Base-by-base conservation (phyloP, 352 stramenopile species). In the Pythium apleroticum region DNA sequence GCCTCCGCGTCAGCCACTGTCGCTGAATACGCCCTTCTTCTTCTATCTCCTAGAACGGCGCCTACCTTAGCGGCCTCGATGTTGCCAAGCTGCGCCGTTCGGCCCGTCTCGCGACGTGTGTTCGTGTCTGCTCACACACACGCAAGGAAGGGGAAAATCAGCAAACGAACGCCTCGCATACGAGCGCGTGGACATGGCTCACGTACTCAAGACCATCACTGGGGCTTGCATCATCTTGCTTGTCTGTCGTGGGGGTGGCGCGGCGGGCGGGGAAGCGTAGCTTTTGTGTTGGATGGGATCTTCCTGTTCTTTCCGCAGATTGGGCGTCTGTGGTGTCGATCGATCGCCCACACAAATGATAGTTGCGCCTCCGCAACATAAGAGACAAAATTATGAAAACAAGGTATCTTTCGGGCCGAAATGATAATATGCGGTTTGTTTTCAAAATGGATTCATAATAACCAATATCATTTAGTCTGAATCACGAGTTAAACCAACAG, bases 61-160 rank as follows among this genome's bases (percentile, higher is more conserved):
- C 60, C 60, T 41, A 78, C 84, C 77, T 98, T 98, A 41, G 97
- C 97, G 22, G 97, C 97, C 57, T 96, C 77, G 67, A 99, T 99
- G 82, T 99, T 99, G 55, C 92, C 93, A 43, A 99, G 77, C 80
- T 99, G 97, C 28, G 97, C 98, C 63, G 97, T 97, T 63, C 97
- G 91, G 27, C 98, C 98, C 35, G 96, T 99, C 75, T 99, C 94
- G 65, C 98, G 91, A 81, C 99, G 97, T 37, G 97, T 99, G 79
- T 99, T 99, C 50, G 93, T 89, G 81, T 99, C 88, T 95, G 58
- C 4, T 20, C 6, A 52, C 27, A 14, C 30, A 63, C 48, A 22
- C 9, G 41, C 33, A 8, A n/a, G 3, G 45, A 8, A 25, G 11
- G 39, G 43, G 43, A n/a, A n/a, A n/a, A 6, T 50, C 43, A 50